phyloP scores from a whole-genome alignment of 2,329 filamentous ascomycete genomes.

The Monascus ruber region DNA sequence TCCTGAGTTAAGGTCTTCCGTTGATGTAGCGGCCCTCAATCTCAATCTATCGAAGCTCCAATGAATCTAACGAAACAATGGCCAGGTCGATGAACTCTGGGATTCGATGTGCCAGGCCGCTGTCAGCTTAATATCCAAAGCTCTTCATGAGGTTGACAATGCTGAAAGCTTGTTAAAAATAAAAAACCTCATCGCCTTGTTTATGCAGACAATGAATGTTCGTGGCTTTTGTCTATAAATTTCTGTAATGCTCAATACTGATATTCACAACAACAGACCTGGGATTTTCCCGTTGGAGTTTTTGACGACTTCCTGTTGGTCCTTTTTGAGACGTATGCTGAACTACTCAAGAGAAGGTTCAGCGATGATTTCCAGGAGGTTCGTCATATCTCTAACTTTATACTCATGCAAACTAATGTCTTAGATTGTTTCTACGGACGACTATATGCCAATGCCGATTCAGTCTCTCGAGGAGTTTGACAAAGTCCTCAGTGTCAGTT shows the following conservation, averaged over 20 bases:
- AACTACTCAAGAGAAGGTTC: constrained; percentile 79
- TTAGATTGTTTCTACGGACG: constrained; percentile 70
- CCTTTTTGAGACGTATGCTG: constrained; percentile 87
- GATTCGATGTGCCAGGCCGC: constrained; percentile 91
- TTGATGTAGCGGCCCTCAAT: constrained; percentile 53
- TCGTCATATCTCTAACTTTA: constrained; percentile 5
- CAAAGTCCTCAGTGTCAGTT: constrained; percentile 90
- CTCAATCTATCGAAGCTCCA: neutral
- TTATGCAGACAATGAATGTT: constrained; percentile 97
- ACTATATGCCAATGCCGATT: constrained; percentile 99
- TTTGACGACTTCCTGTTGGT: constrained; percentile 78
- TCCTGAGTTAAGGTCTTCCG: constrained; percentile 66
- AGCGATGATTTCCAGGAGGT: constrained; percentile 93
- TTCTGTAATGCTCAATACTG: constrained; percentile 1
- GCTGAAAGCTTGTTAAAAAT: constrained; percentile 88
- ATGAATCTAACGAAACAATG: constrained; percentile 5
- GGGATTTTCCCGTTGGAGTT: constrained; percentile 73
- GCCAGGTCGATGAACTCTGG: constrained; percentile 89
- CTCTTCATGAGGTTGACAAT: constrained; percentile 68
- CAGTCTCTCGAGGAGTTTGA: constrained; percentile 83
- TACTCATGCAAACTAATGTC: constrained; percentile 4
- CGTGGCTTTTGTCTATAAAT: constrained; percentile 11
- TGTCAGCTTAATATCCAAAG: constrained; percentile 69
- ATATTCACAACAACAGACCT: constrained; percentile 46
- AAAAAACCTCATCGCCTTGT: constrained; percentile 83